A percentile compares a stretch with the other conserved stretches of the same genome.
Conservation (phyloP, 805 yeast species). For the Kluyveromyces lactis region DNA sequence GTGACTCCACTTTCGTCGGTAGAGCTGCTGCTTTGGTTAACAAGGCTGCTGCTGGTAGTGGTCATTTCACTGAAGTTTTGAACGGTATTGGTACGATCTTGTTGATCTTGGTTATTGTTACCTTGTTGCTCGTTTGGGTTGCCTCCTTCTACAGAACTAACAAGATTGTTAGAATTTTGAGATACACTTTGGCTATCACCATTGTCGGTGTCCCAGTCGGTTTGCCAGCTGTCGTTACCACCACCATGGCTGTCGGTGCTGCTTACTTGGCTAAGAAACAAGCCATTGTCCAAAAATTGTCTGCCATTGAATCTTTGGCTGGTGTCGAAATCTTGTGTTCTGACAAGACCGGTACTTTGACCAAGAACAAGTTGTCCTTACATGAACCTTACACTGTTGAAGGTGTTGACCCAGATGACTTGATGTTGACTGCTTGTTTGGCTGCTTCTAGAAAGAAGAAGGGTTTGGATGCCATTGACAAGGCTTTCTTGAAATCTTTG, state of each 20-base stretch:
- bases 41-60: constrained; percentile 86
- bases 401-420: constrained; percentile 92
- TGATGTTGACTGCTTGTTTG: constrained; percentile 95
- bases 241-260: constrained; percentile 99
- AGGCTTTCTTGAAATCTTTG: constrained; percentile 90
- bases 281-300: constrained; percentile 93
- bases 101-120: constrained; percentile 78
- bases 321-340: constrained; percentile 98
- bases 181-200: constrained; percentile 92
- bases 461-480: constrained; percentile 96
- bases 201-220: constrained; percentile 98
- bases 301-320: constrained; percentile 94
- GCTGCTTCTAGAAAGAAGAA: constrained; percentile 98
- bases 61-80: constrained; percentile 96
- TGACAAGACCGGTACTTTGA: constrained; percentile 96
- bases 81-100: constrained; percentile 95
- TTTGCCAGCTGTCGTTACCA: constrained; percentile 97
- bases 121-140: constrained; percentile 84
- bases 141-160: constrained; percentile 92
- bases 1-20: constrained; percentile 93
- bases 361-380: constrained; percentile 92
- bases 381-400: constrained; percentile 97
- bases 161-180: constrained; percentile 76
- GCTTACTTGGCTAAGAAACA: constrained; percentile 95
- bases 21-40: constrained; percentile 95